Evolutionary conservation across 2,329 filamentous ascomycete genomes (phyloP).

Genomic region (Pyricularia pennisetigena): DNA sequence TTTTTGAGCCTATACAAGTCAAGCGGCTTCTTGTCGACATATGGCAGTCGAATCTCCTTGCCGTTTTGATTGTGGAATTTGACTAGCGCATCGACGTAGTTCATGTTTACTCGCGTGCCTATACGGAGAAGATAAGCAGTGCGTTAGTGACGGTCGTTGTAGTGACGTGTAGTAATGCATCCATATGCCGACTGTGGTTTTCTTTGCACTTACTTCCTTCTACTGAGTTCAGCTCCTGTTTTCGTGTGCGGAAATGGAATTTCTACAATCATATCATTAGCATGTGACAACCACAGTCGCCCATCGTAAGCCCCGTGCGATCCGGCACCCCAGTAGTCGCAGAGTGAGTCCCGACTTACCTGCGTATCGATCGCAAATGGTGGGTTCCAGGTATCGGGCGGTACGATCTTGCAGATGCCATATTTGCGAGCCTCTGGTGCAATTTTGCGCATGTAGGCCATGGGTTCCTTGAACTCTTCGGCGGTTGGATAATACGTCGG

Average conservation of each 20-base stretch:
- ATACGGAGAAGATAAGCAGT: background rate
- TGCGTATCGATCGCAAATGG: constrained; percentile 95
- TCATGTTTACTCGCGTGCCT: constrained; percentile 92
- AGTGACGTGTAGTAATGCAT: background rate
- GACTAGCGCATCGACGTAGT: constrained; percentile 86
- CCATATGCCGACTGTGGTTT: background rate
- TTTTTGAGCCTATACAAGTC: constrained; percentile 96
- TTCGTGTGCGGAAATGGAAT: constrained; percentile 93
- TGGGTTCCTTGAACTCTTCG: constrained; percentile 90
- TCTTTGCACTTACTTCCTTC: constrained; percentile 71
- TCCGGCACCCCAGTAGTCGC: background rate
- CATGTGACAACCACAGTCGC: background rate
- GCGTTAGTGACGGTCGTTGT: background rate
- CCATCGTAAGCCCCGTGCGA: background rate
- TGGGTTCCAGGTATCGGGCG: constrained; percentile 88
- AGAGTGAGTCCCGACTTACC: constrained; percentile 40
- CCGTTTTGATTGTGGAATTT: constrained; percentile 98
- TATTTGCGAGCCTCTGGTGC: constrained; percentile 75
- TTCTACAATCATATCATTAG: constrained; percentile 42
- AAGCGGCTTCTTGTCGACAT: constrained; percentile 93
- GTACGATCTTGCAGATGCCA: constrained; percentile 92
- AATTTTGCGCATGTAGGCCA: constrained; percentile 91
- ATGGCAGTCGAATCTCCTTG: constrained; percentile 84
- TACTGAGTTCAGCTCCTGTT: constrained; percentile 94
- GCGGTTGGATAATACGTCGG: constrained; percentile 84